Base-by-base conservation (phyloP, 2,329 filamentous ascomycete genomes). In the Colletotrichum somersetense region DNA sequence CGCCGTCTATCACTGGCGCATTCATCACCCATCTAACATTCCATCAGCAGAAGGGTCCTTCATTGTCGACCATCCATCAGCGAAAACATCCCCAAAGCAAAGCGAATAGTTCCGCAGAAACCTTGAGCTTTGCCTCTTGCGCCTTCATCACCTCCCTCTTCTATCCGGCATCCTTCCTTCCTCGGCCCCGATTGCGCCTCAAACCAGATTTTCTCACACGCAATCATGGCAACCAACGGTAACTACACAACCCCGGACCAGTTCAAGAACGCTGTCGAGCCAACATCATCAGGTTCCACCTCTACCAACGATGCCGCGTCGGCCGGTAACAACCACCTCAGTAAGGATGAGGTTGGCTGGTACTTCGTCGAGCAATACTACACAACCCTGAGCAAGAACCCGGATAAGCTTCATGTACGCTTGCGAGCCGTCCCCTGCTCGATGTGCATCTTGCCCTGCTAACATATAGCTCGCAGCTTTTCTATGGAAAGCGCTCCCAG, bases 341-440 rank as follows among this genome's bases (percentile, higher is more conserved):
- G 88, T 78, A 98, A 97, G 87, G 95, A 97, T 82, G 94, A 98
- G 86, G 95, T 99, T 77, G 96, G 95, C 83, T 99, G 96, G 96
- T 98, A 96, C 86, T 99, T 99, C 78, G 96, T 99, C 71, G 95
- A 98, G 89, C 95, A 97, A 84, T 99, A 98, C 88, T 99, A 99
- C 86, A 98, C 94, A 77, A 99, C 95, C 74, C 86, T 99, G 80
- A 98, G 95, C 90, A 95, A 96, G 84, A 93, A 87, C 76, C 95
- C 96, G 30, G 95, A 97, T 81, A 97, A 96, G 85, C 93, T 99
- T 78, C 96, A 95, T 80, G 90, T 92, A 84, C 78, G 89, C 42
- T 33, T 84, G 52, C 42, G 12, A 30, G 30, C 23, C 42, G 59
- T 33, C 56, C 55, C 23, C 52, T n/a, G 23, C 50, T 12, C 35